Percentiles rank a stretch among this genome's conserved stretches.
These are phyloP conservation scores for Paramecium tetraurelia DNA, from an alignment of 73 alveolate species.

Conservation along the genomic window DNA sequence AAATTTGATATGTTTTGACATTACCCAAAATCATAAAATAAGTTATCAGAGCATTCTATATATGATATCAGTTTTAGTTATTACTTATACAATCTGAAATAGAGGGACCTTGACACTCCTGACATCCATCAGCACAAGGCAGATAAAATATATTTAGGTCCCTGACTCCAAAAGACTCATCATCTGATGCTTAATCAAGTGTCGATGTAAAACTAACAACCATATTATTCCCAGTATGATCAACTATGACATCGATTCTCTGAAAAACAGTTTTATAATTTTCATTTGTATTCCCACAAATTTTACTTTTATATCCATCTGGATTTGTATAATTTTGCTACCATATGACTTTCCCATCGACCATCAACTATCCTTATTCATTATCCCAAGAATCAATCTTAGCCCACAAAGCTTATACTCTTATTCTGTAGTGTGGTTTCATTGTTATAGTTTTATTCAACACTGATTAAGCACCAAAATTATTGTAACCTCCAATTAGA, in stretches of 20 bases:
- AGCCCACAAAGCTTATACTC: neutral
- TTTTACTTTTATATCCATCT: neutral
- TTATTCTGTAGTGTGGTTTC: neutral
- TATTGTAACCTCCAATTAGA: neutral
- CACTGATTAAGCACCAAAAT: neutral
- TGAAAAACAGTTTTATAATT: neutral
- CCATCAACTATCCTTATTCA: neutral
- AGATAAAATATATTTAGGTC: neutral
- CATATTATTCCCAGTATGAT: neutral
- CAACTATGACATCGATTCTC: neutral
- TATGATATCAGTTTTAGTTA: neutral
- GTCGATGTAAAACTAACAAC: neutral
- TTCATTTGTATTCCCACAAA: neutral
- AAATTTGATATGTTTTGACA: neutral
- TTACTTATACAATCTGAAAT: neutral
- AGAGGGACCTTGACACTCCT: neutral
- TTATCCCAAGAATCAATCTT: constrained; percentile 33
- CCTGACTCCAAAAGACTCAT: constrained; percentile 20
- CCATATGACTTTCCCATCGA: neutral
- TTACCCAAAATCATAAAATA: neutral
- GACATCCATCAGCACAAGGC: neutral
- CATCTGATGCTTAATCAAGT: neutral
- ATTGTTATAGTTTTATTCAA: neutral
- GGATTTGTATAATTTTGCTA: neutral
- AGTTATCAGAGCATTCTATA: neutral